Evolutionary conservation across 345 rosid species (phyloP), one percentile per base, ranked within the genome.

Genomic region (Gossypium turneri): DNA sequence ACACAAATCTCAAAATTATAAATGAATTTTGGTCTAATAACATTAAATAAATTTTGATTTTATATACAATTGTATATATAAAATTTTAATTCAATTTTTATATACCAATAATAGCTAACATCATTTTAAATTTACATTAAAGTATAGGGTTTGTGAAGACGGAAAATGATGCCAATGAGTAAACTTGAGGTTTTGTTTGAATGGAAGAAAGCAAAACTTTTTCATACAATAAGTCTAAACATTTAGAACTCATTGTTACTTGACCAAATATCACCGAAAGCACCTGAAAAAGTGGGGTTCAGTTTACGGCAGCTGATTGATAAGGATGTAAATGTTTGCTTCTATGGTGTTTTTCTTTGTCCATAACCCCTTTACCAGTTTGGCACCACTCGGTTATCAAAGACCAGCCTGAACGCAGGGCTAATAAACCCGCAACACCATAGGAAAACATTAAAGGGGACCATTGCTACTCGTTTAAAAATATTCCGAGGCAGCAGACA

Each of bases 401-500:
- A 56, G 65, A 72, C 53, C 65, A 52, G 13, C 63, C 74, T 10
- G 62, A 52, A 22, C 50, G 50, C 29, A 70, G 3, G 20, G 66
- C 75, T 72, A 72, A 43, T 45, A 58, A 43, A 57, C 43, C 67
- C 3, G 48, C 24, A 72, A 72, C 67, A 22, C 9, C 66, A 13
- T 43, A 58, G 55, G 59, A 58, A 4, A 72, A 57, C 27, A 20
- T 57, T 25, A 22, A 57, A 3, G 61, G 43, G 67, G 0, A 16
- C 56, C 51, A 20, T 4, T 34, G 3, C 65, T 57, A 64, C 52
- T 72, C 15, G 38, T 57, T 7, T 19, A 65, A 56, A 52, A 53
- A 34, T 34, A 34, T 5, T 34, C 41, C 1, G 41, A 34, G 41
- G 41, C 41, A 4, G 41, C 7, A 34, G 41, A 34, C 41, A 34